Base-by-base conservation (phyloP, 129 eudicot species). In the Flaveria brownii region DNA sequence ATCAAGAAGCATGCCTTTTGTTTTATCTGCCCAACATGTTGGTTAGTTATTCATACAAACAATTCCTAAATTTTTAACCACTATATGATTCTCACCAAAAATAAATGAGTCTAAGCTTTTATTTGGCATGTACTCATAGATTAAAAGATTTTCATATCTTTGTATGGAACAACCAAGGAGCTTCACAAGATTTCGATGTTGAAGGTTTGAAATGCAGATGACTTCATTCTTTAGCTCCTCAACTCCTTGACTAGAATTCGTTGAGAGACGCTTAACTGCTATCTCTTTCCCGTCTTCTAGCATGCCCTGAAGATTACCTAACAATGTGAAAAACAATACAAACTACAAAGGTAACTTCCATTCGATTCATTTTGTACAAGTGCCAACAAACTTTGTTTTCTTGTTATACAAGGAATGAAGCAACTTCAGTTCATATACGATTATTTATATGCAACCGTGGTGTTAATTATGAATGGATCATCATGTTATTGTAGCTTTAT, bases 21-120 rank as follows among this genome's bases (percentile, higher is more conserved):
- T 71, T 61, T 78, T 22, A 60, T 78, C 82, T 78, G 72, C 23
- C 69, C 69, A 49, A 49, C 16, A 14, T 49, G 17, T 14, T 49
- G 54, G 54, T 49, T 49, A 49, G 54, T 49, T 49, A 49, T 49
- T 49, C n/a, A 49, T 49, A 49, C 12, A 49, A 14, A 49, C 4
- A 14, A 2, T 13, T 49, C 54, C 54, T 43, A 43, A 43, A 9
- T 43, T 43, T 43, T 9, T 0, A 43, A 7, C 47, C 10, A 43
- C 2, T 43, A 43, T 43, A 7, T 11, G 13, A 14, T 49, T 49
- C 54, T 14, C 5, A 49, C 16, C 54, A 49, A 49, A 49, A 49
- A 49, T 49, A 2, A 49, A 14, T 0, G 12, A 13, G 14, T 49
- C 5, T 49, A 10, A 49, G 54, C n/a, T 49, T 49, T 14, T 49